Evolutionary conservation across 1,284 basidiomycete genomes (phyloP).

Genomic region (Pyrrhoderma lamaoense): DNA sequence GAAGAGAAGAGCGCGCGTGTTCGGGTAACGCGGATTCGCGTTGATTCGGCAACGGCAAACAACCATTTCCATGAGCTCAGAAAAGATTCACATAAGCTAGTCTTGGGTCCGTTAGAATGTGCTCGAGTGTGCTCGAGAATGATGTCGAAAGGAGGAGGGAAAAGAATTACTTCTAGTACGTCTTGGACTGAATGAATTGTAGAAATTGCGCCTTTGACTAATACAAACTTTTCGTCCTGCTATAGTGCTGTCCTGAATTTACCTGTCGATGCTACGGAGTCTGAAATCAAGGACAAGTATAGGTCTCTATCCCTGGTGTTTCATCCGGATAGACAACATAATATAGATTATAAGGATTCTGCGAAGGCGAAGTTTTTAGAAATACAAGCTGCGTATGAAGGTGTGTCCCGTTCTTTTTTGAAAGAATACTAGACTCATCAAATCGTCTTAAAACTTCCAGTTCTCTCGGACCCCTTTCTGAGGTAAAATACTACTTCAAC

Average conservation of each 20-base stretch:
- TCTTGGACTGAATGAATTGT: not conserved
- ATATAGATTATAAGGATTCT: conserved; percentile 45
- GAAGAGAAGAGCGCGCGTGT: not conserved
- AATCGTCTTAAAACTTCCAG: too few relatives aligned
- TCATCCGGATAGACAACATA: conserved; percentile 79
- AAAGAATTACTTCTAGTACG: conserved; percentile 16
- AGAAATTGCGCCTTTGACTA: too few relatives aligned
- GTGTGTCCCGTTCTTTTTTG: conserved; percentile 30
- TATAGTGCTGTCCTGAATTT: conserved; percentile 62
- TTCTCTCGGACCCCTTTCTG: conserved; percentile 68
- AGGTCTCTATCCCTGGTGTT: conserved; percentile 68
- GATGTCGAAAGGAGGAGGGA: conserved; percentile 10
- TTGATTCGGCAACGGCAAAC: not conserved
- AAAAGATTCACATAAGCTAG: too few relatives aligned
- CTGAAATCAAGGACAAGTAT: conserved; percentile 69
- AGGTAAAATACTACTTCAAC: conserved; percentile 36
- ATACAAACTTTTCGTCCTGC: not conserved
- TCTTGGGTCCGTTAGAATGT: not conserved
- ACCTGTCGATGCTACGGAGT: conserved; percentile 51
- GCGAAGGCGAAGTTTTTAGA: conserved; percentile 65
- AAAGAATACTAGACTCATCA: conserved; percentile 17
- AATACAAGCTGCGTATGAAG: conserved; percentile 74
- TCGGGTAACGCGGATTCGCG: not conserved
- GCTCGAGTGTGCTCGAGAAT: not conserved
- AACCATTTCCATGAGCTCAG: too few relatives aligned